Evolutionary conservation across 768 basidiomycete species (phyloP), one percentile per base, ranked within the genome.

Genomic region (Lanmaoa pseudosensibilis): DNA sequence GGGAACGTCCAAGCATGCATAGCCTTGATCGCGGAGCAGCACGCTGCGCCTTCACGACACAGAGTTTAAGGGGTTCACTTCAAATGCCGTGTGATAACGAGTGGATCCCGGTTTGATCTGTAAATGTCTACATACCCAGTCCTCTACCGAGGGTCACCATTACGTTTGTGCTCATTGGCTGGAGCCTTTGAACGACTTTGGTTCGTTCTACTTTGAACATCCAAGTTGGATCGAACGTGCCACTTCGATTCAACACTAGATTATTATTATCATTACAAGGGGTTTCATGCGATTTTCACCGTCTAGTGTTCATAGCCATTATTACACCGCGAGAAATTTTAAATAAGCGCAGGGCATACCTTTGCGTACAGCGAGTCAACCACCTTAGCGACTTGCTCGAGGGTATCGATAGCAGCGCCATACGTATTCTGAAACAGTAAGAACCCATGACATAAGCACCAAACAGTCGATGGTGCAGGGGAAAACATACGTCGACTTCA

Each of bases 291-390:
- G 44, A 79, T 77, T 58, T 78, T 79, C 34, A 79, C 73, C 54
- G 78, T 78, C 78, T 79, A 33, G 33, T 1, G 48, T 41, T 53
- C 21, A 55, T 27, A 13, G 18, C 43, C 23, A 45, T 50, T 18
- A 55, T 46, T 3, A 41, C 10, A 19, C 2, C 12, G 36, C 6
- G 6, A 52, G 5, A 30, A 30, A 47, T 30, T 34, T 11, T 3
- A 40, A 9, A 30, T 11, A 34, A 27, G 19, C 4, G 15, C 6
- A 21, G 3, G 47, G 44, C 70, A 18, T 55, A 80, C 86, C 84
- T 97, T 96, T 15, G 90, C 92, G 66, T 96, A 97, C 56, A 97
- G 71, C 50, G 89, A 88, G 61, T 94, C 90, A 6, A 99, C 95
- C n/a, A 98, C 93, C 65, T 95, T 93, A 40, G 88, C 85, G 0